Conservation (phyloP, 2,329 filamentous ascomycete genomes). For the Emmonsiellopsis sp. region DNA sequence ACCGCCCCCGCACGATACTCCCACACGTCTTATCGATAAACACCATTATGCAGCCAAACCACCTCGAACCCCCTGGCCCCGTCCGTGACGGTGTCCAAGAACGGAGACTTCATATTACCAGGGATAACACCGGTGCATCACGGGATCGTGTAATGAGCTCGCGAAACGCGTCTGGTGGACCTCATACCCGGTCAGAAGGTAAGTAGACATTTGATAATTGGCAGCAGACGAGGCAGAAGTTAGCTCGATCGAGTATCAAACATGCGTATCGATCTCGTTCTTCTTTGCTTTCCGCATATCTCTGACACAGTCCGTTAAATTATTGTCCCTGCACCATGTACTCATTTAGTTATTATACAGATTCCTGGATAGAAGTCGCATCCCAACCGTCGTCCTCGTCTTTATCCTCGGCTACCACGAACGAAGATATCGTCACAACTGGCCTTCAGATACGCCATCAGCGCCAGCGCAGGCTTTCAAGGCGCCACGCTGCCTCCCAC, state of each 20-base stretch:
- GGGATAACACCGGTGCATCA: slow-evolving; percentile 23
- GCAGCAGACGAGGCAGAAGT: background rate
- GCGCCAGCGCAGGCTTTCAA: slow-evolving; percentile 49
- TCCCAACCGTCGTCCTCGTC: slow-evolving; percentile 93
- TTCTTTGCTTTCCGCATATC: background rate
- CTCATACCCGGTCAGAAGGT: slow-evolving; percentile 36
- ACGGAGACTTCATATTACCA: slow-evolving; percentile 25
- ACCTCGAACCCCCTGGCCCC: slow-evolving; percentile 30
- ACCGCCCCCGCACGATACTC: too few species aligned
- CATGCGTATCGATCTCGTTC: slow-evolving; percentile 3
- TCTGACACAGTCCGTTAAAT: background rate
- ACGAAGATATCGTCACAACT: slow-evolving; percentile 84
- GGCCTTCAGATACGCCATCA: slow-evolving; percentile 68
- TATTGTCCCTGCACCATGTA: slow-evolving; percentile 23
- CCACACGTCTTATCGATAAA: background rate
- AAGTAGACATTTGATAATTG: slow-evolving; percentile 13
- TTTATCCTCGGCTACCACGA: slow-evolving; percentile 61
- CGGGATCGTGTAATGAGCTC: slow-evolving; percentile 25
- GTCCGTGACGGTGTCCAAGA: slow-evolving; percentile 19
- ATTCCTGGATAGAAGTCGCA: slow-evolving; percentile 93
- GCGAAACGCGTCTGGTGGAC: slow-evolving; percentile 25
- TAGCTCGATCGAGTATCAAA: background rate
- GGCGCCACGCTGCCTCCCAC: slow-evolving; percentile 28
- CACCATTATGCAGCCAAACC: slow-evolving; percentile 30
- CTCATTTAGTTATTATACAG: slow-evolving; percentile 47